Evolutionary conservation across 306 rosid genomes (phyloP), one percentile per base, ranked within the genome.

Genomic region (Dryas drummondii): DNA sequence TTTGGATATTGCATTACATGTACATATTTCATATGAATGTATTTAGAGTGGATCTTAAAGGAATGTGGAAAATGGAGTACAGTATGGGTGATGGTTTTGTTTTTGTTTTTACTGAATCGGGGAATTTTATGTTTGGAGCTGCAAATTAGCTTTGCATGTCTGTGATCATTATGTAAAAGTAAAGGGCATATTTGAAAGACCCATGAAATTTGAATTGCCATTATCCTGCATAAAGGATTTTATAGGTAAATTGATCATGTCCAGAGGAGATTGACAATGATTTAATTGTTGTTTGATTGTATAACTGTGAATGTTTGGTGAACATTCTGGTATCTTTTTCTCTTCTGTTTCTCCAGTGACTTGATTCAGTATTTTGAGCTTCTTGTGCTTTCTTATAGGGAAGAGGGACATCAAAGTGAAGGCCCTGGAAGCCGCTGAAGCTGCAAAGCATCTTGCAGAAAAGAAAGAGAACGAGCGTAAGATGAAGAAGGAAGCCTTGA

Each of bases 381-480:
- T 66, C 55, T 49, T 54, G 61, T 83, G 72, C 37, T 68, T 68
- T 78, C 68, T 76, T 81, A 46, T 70, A 96, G 99, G 92, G 68
- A 96, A 92, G 88, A 90, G 98, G 80, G 96, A 88, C 68, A 75
- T 96, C 76, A 96, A 89, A 79, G 96, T 96, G 81, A 90, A 84
- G 79, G 94, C 98, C 59, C 82, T 96, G 72, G 93, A 83, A 79
- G 89, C 94, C 69, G 99, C 98, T 77, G 99, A 83, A 84, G 92
- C 92, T 76, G 91, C 92, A 65, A 96, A 88, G 78, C 89, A 94
- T 53, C 79, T 77, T 63, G 92, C 91, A 10, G 94, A 96, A 80
- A 96, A 84, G 83, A 96, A 83, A 84, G 99, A 92, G 68, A 86
- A 89, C 70, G 99, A 96, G 72, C 96, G 98, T 76, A 91, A 90